phyloP scores from a whole-genome alignment of 2,329 filamentous ascomycete species.

The Cladophialophora psammophila region DNA sequence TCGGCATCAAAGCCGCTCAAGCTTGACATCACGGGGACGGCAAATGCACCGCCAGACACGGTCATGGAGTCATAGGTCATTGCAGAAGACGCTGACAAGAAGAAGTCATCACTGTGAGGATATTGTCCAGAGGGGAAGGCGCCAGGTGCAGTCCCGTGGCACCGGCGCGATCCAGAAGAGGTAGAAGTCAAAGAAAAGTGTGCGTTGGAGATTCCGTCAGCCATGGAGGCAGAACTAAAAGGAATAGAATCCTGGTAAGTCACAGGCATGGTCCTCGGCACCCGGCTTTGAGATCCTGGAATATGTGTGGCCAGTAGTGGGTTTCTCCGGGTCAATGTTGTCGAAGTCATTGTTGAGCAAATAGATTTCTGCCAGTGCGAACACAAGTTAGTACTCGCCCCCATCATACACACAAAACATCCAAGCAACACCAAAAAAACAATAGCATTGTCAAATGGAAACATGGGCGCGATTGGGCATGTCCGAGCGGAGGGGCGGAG shows the following conservation, averaged over 20 bases:
- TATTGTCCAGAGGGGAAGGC: slow-evolving; percentile 24
- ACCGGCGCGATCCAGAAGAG: slow-evolving; percentile 24
- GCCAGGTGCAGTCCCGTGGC: slow-evolving; percentile 14
- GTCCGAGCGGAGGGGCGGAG: not conserved
- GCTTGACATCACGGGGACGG: slow-evolving; percentile 26
- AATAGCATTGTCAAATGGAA: slow-evolving; percentile 6
- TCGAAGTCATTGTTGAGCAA: slow-evolving; percentile 15
- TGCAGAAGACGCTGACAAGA: slow-evolving; percentile 26
- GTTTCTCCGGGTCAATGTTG: slow-evolving; percentile 17
- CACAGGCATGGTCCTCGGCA: slow-evolving; percentile 34
- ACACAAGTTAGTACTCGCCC: slow-evolving; percentile 19
- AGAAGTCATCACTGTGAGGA: slow-evolving; percentile 30
- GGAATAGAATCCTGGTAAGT: slow-evolving; percentile 27
- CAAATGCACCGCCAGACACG: slow-evolving; percentile 20
- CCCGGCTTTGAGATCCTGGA: slow-evolving; percentile 29
- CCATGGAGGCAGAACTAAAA: slow-evolving; percentile 29
- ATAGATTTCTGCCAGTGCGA: slow-evolving; percentile 13
- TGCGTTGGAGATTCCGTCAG: slow-evolving; percentile 25
- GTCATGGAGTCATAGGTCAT: slow-evolving; percentile 28
- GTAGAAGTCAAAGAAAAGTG: slow-evolving; percentile 35
- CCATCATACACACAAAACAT: slow-evolving; percentile 16
- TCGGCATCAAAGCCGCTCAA: slow-evolving; percentile 26
- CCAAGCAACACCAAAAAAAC: slow-evolving; percentile 12
- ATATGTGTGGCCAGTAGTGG: slow-evolving; percentile 16
- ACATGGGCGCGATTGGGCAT: not conserved